Evolutionary conservation across 1,284 basidiomycete species (phyloP).

Genomic region (Coniferiporia weirii): DNA sequence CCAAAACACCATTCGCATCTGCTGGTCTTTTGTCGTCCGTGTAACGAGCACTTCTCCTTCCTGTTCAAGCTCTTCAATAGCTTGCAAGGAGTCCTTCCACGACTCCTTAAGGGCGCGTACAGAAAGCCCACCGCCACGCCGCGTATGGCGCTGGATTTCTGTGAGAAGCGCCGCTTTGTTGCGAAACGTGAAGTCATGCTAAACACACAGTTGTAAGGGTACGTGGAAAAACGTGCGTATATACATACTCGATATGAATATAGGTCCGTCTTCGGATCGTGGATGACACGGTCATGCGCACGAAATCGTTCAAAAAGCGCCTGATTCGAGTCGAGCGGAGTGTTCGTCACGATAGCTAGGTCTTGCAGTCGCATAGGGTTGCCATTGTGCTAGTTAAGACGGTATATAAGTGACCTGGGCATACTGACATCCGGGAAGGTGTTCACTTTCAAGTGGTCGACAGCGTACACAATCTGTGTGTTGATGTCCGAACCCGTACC

Average conservation of each 20-base stretch:
- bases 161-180: constrained; percentile 78
- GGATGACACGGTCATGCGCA: constrained; percentile 71
- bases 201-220: constrained; percentile 11
- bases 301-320: constrained; percentile 74
- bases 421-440: constrained; percentile 12
- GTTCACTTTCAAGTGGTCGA: constrained; percentile 72
- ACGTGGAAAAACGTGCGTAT: not conserved
- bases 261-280: constrained; percentile 78
- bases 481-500: constrained; percentile 78
- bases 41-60: constrained; percentile 86
- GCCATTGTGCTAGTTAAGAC: constrained; percentile 47
- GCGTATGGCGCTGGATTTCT: constrained; percentile 75
- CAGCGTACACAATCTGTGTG: constrained; percentile 82
- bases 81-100: constrained; percentile 80
- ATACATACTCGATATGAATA: constrained; percentile 74
- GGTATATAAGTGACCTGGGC: not conserved
- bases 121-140: constrained; percentile 78
- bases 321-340: constrained; percentile 69
- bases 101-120: constrained; percentile 82
- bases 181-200: constrained; percentile 86
- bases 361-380: constrained; percentile 84
- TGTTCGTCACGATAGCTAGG: constrained; percentile 72
- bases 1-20: constrained; percentile 86
- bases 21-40: constrained; percentile 77
- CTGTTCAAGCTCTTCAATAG: constrained; percentile 81